These are phyloP conservation scores for Powellomyces hirtus DNA, from an alignment of 192 early-diverging fungal species.

Conservation along the genomic window DNA sequence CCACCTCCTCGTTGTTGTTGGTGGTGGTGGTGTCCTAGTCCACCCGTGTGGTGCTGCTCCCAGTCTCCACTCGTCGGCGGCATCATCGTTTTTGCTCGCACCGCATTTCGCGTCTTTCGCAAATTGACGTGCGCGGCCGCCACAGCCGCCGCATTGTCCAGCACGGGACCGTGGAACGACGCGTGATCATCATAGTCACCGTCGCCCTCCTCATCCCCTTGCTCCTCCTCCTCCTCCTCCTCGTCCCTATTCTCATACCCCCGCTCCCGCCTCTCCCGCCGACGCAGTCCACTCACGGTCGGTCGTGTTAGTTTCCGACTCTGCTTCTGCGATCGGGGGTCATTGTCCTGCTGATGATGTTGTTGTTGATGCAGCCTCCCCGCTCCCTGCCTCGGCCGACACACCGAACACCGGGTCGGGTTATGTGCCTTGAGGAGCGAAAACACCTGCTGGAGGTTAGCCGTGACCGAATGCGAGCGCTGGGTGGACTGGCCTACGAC, in stretches of 20 bases:
- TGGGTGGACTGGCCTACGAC: slow-evolving; percentile 52
- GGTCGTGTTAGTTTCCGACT: no score
- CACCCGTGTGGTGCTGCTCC: no score
- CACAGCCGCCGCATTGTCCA: slow-evolving; percentile 6
- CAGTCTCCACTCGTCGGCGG: no score
- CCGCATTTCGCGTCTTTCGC: no score
- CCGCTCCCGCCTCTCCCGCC: neutral
- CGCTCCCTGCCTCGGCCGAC: slow-evolving; percentile 14
- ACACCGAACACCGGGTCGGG: slow-evolving; percentile 54
- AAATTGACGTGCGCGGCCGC: neutral
- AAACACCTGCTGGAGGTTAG: slow-evolving; percentile 58
- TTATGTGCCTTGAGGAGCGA: slow-evolving; percentile 57
- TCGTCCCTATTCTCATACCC: slow-evolving; percentile 3
- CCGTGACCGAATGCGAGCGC: slow-evolving; percentile 60
- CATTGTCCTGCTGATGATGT: neutral
- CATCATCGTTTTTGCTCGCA: no score
- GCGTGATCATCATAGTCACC: slow-evolving; percentile 18
- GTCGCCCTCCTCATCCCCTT: neutral
- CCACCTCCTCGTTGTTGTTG: no score
- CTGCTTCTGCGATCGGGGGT: no score
- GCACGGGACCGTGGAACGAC: slow-evolving; percentile 15
- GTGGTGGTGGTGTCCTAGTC: no score
- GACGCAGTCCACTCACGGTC: no score
- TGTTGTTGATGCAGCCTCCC: no score
- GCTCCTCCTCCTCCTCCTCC: slow-evolving; percentile 3